These are phyloP conservation scores for Endocladia muricata DNA, from an alignment of 31 red algal genomes.

Conservation along the genomic window DNA sequence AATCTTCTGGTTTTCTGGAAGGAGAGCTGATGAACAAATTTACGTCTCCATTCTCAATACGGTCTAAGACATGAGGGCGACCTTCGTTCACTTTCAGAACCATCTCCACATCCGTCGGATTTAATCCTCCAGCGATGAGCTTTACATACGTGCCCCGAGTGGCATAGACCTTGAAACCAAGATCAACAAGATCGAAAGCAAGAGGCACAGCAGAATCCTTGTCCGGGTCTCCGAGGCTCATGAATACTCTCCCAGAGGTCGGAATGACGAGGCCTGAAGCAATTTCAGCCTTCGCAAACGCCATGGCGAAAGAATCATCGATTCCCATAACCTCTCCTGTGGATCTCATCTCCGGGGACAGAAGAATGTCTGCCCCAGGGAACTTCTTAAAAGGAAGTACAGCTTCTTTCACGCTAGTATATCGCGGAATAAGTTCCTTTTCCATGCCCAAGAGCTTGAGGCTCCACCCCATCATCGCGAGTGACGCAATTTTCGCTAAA, in stretches of 20 bases:
- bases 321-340: slow-evolving; percentile 99
- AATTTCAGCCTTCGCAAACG: slow-evolving; percentile 93
- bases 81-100: slow-evolving; percentile 92
- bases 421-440: slow-evolving; percentile 87
- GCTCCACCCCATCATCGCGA: slow-evolving; percentile 86
- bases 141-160: slow-evolving; percentile 79
- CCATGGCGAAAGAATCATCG: slow-evolving; percentile 90
- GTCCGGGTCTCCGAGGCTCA: slow-evolving; percentile 87
- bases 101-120: slow-evolving; percentile 80
- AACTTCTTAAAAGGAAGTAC: slow-evolving; percentile 99
- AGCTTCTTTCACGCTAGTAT: slow-evolving; percentile 95
- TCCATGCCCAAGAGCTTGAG: slow-evolving; percentile 79
- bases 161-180: slow-evolving; percentile 90
- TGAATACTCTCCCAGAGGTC: slow-evolving; percentile 68
- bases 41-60: slow-evolving; percentile 94
- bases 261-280: slow-evolving; percentile 93
- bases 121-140: slow-evolving; percentile 79
- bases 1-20: slow-evolving; percentile 62
- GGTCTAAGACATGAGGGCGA: slow-evolving; percentile 88
- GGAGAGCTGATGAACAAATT: slow-evolving; percentile 93
- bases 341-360: slow-evolving; percentile 97
- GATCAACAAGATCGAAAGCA: slow-evolving; percentile 85
- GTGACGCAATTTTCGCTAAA: slow-evolving; percentile 91
- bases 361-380: slow-evolving; percentile 86
- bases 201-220: slow-evolving; percentile 66